A percentile compares a stretch with the other conserved stretches of the same genome.
Evolutionary conservation across 306 rosid genomes (phyloP).

Genomic region (Coriaria nepalensis): DNA sequence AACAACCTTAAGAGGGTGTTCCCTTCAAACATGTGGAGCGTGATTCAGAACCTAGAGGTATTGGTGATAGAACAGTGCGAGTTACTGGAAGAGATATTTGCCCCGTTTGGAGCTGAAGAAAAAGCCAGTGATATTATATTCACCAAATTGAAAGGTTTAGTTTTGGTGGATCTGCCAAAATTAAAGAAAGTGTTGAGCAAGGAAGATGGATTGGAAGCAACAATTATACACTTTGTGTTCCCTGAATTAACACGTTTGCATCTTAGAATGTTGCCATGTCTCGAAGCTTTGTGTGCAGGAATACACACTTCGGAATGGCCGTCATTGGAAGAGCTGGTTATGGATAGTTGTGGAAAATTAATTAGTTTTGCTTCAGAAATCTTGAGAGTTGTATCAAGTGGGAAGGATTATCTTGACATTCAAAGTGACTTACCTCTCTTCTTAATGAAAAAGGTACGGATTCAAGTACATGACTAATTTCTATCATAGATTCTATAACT

Average conservation of each 20-base stretch:
- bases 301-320: no score
- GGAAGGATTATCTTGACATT: no score
- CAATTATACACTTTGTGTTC: conserved; percentile 1
- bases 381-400: no score
- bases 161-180: neutral
- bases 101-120: neutral
- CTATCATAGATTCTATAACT: no score
- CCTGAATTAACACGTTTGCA: neutral
- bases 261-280: no score
- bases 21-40: neutral
- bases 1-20: neutral
- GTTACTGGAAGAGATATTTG: neutral
- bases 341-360: no score
- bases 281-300: no score
- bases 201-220: neutral
- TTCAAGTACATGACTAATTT: no score
- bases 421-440: no score
- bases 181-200: conserved; percentile 16
- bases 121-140: neutral
- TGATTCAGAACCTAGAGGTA: neutral
- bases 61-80: neutral
- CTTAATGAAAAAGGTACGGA: no score
- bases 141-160: neutral
- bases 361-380: no score
- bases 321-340: no score